Conservation (phyloP, 805 yeast genomes). For the Zygosaccharomyces bailii region DNA sequence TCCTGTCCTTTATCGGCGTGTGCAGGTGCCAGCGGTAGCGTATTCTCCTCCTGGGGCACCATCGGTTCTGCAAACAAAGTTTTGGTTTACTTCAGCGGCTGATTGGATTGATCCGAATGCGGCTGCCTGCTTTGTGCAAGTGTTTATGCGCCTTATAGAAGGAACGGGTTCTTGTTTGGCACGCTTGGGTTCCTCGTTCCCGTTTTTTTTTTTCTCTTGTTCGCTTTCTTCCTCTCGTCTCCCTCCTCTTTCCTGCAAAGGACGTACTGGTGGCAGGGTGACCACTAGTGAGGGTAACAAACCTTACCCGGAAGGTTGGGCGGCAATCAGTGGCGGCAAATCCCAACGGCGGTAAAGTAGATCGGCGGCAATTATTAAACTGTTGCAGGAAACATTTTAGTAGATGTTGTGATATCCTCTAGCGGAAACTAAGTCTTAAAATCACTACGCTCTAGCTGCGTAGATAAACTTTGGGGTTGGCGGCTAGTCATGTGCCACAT, state of each 20-base stretch:
- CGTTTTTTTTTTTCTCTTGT: slow-evolving; percentile 6
- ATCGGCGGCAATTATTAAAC: neutral
- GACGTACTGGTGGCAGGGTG: slow-evolving; percentile 1
- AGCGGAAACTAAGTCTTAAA: too few species aligned
- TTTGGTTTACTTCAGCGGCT: neutral
- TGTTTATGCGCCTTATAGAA: neutral
- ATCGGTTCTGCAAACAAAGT: neutral
- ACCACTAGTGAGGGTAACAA: slow-evolving; percentile 1
- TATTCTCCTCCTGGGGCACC: slow-evolving; percentile 5
- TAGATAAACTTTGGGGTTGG: too few species aligned
- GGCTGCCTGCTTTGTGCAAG: neutral
- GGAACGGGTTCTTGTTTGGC: slow-evolving; percentile 6
- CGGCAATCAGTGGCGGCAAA: neutral
- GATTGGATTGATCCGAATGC: neutral
- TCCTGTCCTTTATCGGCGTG: slow-evolving; percentile 5
- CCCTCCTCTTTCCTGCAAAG: neutral
- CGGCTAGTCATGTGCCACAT: too few species aligned
- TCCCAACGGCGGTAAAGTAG: neutral
- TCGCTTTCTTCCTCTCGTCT: neutral
- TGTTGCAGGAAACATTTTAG: too few species aligned
- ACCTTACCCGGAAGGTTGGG: neutral
- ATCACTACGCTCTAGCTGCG: too few species aligned
- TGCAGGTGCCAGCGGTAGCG: slow-evolving; percentile 3
- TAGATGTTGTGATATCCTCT: too few species aligned
- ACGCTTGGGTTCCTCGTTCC: slow-evolving; percentile 7